These are phyloP conservation scores for Filobasidium wieringae DNA, from an alignment of 768 basidiomycete species.

Conservation along the genomic window DNA sequence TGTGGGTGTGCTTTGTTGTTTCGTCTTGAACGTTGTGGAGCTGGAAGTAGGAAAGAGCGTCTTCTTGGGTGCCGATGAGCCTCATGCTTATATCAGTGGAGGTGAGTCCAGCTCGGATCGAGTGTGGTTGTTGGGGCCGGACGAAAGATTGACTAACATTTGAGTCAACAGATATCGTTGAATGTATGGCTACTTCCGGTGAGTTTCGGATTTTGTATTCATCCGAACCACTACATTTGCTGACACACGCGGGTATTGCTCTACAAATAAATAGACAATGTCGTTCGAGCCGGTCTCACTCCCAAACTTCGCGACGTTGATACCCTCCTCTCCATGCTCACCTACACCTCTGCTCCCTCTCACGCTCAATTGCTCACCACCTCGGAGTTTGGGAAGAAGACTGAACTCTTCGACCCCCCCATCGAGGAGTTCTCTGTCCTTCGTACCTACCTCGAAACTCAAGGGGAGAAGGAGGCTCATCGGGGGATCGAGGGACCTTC, in stretches of 20 bases:
- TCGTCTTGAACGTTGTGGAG: conserved; percentile 72
- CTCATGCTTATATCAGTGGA: conserved; percentile 89
- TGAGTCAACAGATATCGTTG: conserved; percentile 69
- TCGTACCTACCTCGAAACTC: conserved; percentile 44
- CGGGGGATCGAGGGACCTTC: conserved; percentile 67
- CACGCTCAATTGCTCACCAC: conserved; percentile 61
- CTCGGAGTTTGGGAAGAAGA: conserved; percentile 42
- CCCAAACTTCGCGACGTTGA: conserved; percentile 90
- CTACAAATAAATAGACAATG: conserved; percentile 57
- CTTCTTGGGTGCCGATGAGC: conserved; percentile 89
- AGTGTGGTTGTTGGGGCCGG: background rate
- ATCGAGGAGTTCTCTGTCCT: conserved; percentile 88
- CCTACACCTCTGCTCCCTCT: conserved; percentile 62
- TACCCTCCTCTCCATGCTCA: conserved; percentile 75
- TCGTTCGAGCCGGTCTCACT: conserved; percentile 93
- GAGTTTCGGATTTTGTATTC: background rate
- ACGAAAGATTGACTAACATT: background rate
- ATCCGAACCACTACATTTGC: background rate
- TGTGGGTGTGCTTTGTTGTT: conserved; percentile 84
- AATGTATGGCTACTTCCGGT: conserved; percentile 90
- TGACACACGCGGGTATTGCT: background rate
- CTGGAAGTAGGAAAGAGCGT: conserved; percentile 77
- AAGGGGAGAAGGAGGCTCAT: conserved; percentile 44
- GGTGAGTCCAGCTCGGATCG: conserved; percentile 47
- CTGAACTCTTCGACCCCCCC: conserved; percentile 73